Percentiles rank a stretch among this genome's conserved stretches.
Conservation (phyloP, 257 asterid species). For the Craterostigma plantagineum region DNA sequence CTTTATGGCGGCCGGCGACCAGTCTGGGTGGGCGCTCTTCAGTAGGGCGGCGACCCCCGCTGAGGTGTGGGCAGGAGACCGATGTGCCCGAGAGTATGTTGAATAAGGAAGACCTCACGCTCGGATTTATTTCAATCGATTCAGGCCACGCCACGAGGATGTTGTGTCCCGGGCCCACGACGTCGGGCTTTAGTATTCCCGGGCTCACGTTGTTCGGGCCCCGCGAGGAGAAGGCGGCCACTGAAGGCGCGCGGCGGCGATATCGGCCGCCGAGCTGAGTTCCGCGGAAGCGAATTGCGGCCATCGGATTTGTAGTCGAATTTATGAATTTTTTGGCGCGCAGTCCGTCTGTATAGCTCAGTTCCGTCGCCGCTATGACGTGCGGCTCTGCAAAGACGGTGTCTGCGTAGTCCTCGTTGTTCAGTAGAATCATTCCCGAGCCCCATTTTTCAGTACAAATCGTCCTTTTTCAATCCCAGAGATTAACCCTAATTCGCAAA, state of each 20-base stretch:
- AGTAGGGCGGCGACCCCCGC: conserved; percentile 31
- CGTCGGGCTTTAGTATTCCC: conserved; percentile 32
- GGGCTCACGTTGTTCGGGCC: conserved; percentile 36
- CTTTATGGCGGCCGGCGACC: conserved; percentile 42
- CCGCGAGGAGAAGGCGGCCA: conserved; percentile 20
- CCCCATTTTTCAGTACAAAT: conserved; percentile 28
- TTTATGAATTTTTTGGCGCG: conserved; percentile 19
- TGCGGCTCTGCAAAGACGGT: conserved; percentile 22
- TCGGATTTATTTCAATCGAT: conserved; percentile 8
- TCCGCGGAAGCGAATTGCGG: conserved; percentile 17
- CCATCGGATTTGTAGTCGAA: conserved; percentile 16
- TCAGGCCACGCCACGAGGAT: conserved; percentile 30
- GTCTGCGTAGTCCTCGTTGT: conserved; percentile 13
- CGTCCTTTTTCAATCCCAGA: conserved; percentile 23
- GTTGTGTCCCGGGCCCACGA: conserved; percentile 33
- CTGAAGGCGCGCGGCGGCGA: conserved; percentile 19
- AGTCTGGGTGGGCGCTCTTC: conserved; percentile 27
- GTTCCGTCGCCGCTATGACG: conserved; percentile 27
- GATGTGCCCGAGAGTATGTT: conserved; percentile 34
- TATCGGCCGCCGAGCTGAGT: conserved; percentile 13
- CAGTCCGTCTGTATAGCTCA: conserved; percentile 19
- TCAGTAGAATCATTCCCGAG: conserved; percentile 29
- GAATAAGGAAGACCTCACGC: conserved; percentile 17
- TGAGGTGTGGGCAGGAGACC: conserved; percentile 39
- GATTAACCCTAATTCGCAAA: conserved; percentile 18